Conservation (phyloP, 345 rosid genomes). For the Clausena lansium region DNA sequence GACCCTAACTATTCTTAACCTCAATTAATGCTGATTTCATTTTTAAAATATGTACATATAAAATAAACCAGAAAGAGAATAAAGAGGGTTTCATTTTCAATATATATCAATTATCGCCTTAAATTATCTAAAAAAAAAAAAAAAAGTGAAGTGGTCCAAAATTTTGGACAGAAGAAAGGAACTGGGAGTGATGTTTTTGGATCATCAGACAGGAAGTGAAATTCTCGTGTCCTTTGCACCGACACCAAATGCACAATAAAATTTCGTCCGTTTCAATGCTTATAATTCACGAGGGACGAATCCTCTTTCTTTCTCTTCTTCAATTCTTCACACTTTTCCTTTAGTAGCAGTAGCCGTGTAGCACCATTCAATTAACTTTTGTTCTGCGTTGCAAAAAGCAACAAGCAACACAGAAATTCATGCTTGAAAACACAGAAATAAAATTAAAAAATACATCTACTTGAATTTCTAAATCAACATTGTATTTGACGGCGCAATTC, state of each 20-base stretch:
- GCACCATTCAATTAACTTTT: not conserved
- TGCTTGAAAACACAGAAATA: too few species aligned
- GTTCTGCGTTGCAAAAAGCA: not conserved
- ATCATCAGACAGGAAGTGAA: constrained; percentile 9
- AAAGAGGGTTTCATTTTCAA: too few species aligned
- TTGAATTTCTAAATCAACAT: too few species aligned
- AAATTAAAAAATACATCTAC: too few species aligned
- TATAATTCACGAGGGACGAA: not conserved
- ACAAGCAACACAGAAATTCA: too few species aligned
- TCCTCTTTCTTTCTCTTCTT: not conserved
- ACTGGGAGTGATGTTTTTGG: constrained; percentile 1
- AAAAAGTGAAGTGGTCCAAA: constrained; percentile 3
- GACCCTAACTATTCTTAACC: too few species aligned
- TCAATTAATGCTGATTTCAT: too few species aligned
- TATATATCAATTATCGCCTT: too few species aligned
- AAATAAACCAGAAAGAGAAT: too few species aligned
- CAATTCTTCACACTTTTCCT: not conserved
- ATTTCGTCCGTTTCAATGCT: not conserved
- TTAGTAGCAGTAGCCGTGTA: too few species aligned
- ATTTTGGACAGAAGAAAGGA: not conserved
- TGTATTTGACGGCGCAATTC: too few species aligned
- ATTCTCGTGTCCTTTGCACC: constrained; percentile 19
- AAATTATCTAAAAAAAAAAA: not conserved
- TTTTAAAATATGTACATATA: too few species aligned
- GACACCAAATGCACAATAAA: constrained; percentile 2